phyloP scores from a whole-genome alignment of 1,139 yeast genomes.

The Taphrina wiesneri region DNA sequence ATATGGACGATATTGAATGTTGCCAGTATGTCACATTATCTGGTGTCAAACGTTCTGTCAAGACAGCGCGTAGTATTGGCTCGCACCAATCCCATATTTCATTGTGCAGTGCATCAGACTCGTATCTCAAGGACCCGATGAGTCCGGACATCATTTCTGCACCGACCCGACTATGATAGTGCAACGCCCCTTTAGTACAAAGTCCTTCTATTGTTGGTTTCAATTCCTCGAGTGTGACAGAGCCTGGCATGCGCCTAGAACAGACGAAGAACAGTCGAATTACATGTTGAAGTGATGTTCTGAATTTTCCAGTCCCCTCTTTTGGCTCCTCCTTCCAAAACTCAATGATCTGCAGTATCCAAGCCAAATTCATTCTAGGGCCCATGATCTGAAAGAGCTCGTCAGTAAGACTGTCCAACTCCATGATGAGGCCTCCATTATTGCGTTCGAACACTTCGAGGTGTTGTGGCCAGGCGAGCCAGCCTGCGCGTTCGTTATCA shows the following conservation, averaged over 20 bases:
- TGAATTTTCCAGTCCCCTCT: slow-evolving; percentile 44
- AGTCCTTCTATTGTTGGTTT: slow-evolving; percentile 31
- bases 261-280: slow-evolving; percentile 33
- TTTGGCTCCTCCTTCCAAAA: slow-evolving; percentile 49
- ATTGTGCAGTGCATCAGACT: slow-evolving; percentile 39
- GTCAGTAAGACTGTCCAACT: slow-evolving; percentile 50
- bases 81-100: slow-evolving; percentile 53
- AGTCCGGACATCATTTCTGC: slow-evolving; percentile 48
- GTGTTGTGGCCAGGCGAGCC: slow-evolving; percentile 74
- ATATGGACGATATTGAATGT: slow-evolving; percentile 62
- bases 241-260: slow-evolving; percentile 30
- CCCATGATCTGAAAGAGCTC: slow-evolving; percentile 54
- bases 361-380: slow-evolving; percentile 53
- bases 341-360: slow-evolving; percentile 59
- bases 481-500: slow-evolving; percentile 60
- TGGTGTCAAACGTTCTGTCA: slow-evolving; percentile 67
- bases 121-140: slow-evolving; percentile 41
- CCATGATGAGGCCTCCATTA: slow-evolving; percentile 43
- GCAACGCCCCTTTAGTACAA: slow-evolving; percentile 32
- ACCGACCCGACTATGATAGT: slow-evolving; percentile 47
- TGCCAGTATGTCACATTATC: slow-evolving; percentile 79
- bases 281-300: slow-evolving; percentile 40
- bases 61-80: slow-evolving; percentile 54
- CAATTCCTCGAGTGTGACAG: slow-evolving; percentile 27
- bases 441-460: slow-evolving; percentile 54